A percentile compares a stretch with the other conserved stretches of the same genome.
Evolutionary conservation across 2,329 filamentous ascomycete genomes (phyloP).

Genomic region (Emmonsiellopsis sp.): DNA sequence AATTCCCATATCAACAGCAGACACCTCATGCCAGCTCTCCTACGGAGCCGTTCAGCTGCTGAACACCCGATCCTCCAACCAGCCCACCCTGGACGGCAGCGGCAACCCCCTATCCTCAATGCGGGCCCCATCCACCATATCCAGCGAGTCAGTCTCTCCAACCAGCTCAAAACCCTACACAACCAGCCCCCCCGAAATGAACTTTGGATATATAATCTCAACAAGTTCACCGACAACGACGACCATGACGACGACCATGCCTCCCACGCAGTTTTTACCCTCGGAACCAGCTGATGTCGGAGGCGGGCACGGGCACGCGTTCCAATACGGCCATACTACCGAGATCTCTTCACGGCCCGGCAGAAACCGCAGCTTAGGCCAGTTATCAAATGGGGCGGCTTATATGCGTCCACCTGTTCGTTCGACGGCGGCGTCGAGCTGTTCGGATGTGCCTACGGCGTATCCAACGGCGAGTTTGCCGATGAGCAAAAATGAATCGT

Average conservation of each 20-base stretch:
- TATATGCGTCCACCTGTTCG: too few relatives aligned
- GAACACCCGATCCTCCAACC: slow-evolving; percentile 13
- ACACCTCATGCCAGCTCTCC: slow-evolving; percentile 10
- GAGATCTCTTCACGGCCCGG: too few relatives aligned
- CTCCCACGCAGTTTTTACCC: neutral
- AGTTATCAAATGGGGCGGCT: too few relatives aligned
- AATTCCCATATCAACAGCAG: slow-evolving; percentile 9
- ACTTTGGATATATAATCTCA: neutral
- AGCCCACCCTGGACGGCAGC: slow-evolving; percentile 11
- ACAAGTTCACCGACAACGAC: too few relatives aligned
- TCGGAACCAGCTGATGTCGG: slow-evolving; percentile 8
- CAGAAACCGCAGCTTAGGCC: too few relatives aligned
- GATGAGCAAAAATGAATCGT: too few relatives aligned
- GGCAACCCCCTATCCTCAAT: slow-evolving; percentile 13
- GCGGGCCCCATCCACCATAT: slow-evolving; percentile 9
- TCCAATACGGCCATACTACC: too few relatives aligned
- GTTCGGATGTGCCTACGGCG: too few relatives aligned
- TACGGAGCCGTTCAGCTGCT: slow-evolving; percentile 5
- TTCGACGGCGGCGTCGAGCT: too few relatives aligned
- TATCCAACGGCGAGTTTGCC: too few relatives aligned
- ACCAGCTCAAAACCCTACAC: slow-evolving; percentile 6
- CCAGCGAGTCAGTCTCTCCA: slow-evolving; percentile 3
- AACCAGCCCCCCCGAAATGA: slow-evolving; percentile 6
- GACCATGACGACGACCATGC: neutral
- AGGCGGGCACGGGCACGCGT: too few relatives aligned